Percentiles rank a stretch among this genome's conserved stretches.
phyloP scores from a whole-genome alignment of 2,329 filamentous ascomycete genomes.

The Fonsecaea monophora region DNA sequence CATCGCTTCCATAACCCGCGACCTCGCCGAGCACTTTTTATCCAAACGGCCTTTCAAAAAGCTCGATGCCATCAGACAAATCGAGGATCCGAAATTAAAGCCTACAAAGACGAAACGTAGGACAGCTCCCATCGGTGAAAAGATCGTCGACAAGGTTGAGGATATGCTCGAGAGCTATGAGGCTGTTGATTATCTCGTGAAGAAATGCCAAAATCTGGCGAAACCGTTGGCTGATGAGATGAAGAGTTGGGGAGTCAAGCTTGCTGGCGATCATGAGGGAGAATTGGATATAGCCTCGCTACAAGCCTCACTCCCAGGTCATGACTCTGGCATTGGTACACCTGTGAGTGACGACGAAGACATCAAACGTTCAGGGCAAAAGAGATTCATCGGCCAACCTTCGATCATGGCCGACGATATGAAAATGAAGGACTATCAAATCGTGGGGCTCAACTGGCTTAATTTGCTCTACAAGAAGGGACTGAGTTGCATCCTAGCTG shows the following conservation, averaged over 20 bases:
- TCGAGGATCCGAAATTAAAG: slow-evolving; percentile 63
- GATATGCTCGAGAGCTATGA: slow-evolving; percentile 81
- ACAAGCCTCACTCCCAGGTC: slow-evolving; percentile 51
- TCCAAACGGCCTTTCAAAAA: slow-evolving; percentile 75
- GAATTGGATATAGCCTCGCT: slow-evolving; percentile 67
- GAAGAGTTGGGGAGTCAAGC: slow-evolving; percentile 71
- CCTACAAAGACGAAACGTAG: slow-evolving; percentile 58
- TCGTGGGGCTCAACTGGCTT: slow-evolving; percentile 95
- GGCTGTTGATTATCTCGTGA: slow-evolving; percentile 82
- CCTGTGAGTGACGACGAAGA: slow-evolving; percentile 58
- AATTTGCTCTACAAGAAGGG: slow-evolving; percentile 78
- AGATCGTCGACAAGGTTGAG: slow-evolving; percentile 69
- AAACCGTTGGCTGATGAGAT: slow-evolving; percentile 70
- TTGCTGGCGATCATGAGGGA: slow-evolving; percentile 65
- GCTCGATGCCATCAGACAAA: slow-evolving; percentile 69
- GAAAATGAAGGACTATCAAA: slow-evolving; percentile 87
- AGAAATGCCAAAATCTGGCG: slow-evolving; percentile 75
- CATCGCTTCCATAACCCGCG: slow-evolving; percentile 75
- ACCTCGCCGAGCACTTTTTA: slow-evolving; percentile 72
- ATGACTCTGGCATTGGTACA: slow-evolving; percentile 73
- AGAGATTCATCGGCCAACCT: slow-evolving; percentile 69
- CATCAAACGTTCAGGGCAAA: slow-evolving; percentile 43
- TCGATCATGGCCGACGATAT: slow-evolving; percentile 75
- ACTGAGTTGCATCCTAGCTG: slow-evolving; percentile 88
- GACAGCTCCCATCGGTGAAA: slow-evolving; percentile 67